phyloP scores from a whole-genome alignment of 495 filamentous ascomycete species.

The Neurospora sp. region DNA sequence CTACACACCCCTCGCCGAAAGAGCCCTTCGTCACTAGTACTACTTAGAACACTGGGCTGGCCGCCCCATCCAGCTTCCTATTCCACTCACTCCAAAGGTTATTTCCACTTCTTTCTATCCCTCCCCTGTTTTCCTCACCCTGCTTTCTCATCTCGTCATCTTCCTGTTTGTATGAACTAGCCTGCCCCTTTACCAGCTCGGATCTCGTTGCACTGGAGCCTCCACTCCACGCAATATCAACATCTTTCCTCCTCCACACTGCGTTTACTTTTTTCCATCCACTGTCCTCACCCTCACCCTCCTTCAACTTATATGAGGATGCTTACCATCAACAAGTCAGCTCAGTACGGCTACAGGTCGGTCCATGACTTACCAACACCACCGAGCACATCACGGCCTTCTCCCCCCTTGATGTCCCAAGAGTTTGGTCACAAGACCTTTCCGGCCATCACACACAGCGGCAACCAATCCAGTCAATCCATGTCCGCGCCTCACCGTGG shows the following conservation, averaged over 20 bases:
- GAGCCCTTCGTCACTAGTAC: slow-evolving; percentile 26
- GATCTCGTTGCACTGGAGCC: background rate
- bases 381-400: slow-evolving; percentile 48
- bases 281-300: background rate
- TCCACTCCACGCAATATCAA: background rate
- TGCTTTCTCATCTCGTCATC: slow-evolving; percentile 4
- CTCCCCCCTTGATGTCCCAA: slow-evolving; percentile 45
- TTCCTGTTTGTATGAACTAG: slow-evolving; percentile 2
- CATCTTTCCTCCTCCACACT: slow-evolving; percentile 7
- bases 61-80: slow-evolving; percentile 42
- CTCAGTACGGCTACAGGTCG: slow-evolving; percentile 55
- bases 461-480: slow-evolving; percentile 36
- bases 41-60: slow-evolving; percentile 33
- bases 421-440: slow-evolving; percentile 37
- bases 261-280: slow-evolving; percentile 7
- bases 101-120: slow-evolving; percentile 32
- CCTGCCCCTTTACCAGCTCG: slow-evolving; percentile 1
- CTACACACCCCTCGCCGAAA: slow-evolving; percentile 30
- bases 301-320: slow-evolving; percentile 33
- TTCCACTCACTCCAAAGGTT: slow-evolving; percentile 32
- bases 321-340: slow-evolving; percentile 61
- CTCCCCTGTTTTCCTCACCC: slow-evolving; percentile 8
- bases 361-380: slow-evolving; percentile 61
- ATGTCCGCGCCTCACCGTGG: slow-evolving; percentile 70
- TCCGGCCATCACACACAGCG: slow-evolving; percentile 25